Conservation (phyloP, 2,329 filamentous ascomycete species). For the Lecanoromycetidae sp. region DNA sequence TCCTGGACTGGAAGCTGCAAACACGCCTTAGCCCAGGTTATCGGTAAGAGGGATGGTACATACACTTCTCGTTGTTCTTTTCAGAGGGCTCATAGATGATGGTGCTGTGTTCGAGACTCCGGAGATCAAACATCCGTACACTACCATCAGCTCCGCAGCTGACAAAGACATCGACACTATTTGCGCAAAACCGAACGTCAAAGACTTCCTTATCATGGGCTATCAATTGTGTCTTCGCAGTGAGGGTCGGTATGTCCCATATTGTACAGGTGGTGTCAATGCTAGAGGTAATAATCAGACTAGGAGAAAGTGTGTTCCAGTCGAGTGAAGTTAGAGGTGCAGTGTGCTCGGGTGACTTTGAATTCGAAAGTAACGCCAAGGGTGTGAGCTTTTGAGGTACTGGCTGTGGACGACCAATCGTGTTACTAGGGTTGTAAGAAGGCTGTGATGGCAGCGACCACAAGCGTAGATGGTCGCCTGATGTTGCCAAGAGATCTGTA, state of each 20-base stretch:
- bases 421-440: constrained; percentile 42
- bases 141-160: constrained; percentile 96
- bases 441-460: constrained; percentile 38
- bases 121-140: constrained; percentile 95
- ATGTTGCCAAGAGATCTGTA: constrained; percentile 43
- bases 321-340: constrained; percentile 91
- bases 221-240: constrained; percentile 94
- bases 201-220: constrained; percentile 99
- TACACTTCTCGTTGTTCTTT: constrained; percentile 59
- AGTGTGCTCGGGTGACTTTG: constrained; percentile 95
- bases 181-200: constrained; percentile 94
- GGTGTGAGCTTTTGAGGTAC: constrained; percentile 76
- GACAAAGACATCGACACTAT: constrained; percentile 96
- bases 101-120: constrained; percentile 92
- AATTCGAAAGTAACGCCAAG: constrained; percentile 85
- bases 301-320: constrained; percentile 95
- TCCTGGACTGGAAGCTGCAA: constrained; percentile 35
- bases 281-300: constrained; percentile 94
- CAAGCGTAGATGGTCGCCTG: constrained; percentile 41
- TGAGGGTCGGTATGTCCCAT: constrained; percentile 96
- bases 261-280: constrained; percentile 99
- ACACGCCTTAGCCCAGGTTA: constrained; percentile 4
- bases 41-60: constrained; percentile 18
- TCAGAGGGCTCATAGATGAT: constrained; percentile 97
- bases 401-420: constrained; percentile 51